Conservation (phyloP, 768 basidiomycete genomes). For the Steccherinum ochraceum region DNA sequence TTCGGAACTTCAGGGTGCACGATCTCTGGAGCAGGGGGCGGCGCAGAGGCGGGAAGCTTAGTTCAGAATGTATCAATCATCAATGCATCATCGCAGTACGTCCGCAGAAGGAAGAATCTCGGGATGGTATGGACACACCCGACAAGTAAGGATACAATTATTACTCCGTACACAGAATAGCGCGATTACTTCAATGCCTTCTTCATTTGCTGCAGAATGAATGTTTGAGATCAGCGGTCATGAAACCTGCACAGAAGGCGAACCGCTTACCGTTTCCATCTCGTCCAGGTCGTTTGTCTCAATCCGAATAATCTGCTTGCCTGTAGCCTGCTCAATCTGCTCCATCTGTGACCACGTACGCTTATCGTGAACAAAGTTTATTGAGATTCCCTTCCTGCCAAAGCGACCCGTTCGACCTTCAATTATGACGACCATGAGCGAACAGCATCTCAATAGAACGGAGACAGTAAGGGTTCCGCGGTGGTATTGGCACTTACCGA, state of each 20-base stretch:
- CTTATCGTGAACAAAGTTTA: slow-evolving; percentile 95
- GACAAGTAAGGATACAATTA: not conserved
- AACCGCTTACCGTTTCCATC: slow-evolving; percentile 78
- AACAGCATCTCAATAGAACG: not conserved
- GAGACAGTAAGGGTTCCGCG: not conserved
- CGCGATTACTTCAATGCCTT: slow-evolving; percentile 56
- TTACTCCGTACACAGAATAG: not conserved
- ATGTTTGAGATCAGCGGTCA: not conserved
- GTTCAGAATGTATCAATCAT: not conserved
- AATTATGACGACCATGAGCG: too few species aligned
- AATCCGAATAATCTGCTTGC: slow-evolving; percentile 76
- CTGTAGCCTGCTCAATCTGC: slow-evolving; percentile 74
- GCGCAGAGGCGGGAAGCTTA: not conserved
- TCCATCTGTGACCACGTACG: slow-evolving; percentile 88
- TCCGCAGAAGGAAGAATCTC: not conserved
- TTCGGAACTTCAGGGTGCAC: too few species aligned
- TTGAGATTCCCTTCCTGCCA: slow-evolving; percentile 93
- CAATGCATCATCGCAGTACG: not conserved
- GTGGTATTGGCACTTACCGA: slow-evolving; percentile 50
- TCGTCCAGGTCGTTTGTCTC: slow-evolving; percentile 86
- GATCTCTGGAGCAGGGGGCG: too few species aligned
- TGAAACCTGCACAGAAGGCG: not conserved
- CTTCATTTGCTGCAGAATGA: slow-evolving; percentile 63
- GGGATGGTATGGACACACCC: not conserved
- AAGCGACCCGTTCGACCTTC: slow-evolving; percentile 98